These are phyloP conservation scores for Maudiozyma saulgeensis DNA, from an alignment of 805 yeast genomes.

Conservation along the genomic window DNA sequence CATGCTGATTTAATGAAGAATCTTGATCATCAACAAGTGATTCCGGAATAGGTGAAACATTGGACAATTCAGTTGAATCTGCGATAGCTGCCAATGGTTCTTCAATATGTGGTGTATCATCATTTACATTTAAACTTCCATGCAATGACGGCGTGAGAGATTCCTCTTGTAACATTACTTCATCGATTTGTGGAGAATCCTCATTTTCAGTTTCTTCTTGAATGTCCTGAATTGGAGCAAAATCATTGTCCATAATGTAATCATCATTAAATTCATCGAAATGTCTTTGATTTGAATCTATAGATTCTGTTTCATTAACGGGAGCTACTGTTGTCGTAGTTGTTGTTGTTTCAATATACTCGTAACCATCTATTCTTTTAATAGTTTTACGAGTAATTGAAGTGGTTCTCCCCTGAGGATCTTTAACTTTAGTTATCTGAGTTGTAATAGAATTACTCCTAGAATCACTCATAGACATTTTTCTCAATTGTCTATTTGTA, in stretches of 20 bases:
- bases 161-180: neutral
- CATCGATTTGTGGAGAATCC: neutral
- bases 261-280: conserved; percentile 25
- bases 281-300: conserved; percentile 12
- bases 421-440: conserved; percentile 43
- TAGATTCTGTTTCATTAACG: neutral
- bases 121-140: too few species aligned
- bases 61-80: too few species aligned
- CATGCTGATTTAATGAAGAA: neutral
- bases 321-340: conserved; percentile 25
- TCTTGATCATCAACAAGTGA: too few species aligned
- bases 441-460: conserved; percentile 31
- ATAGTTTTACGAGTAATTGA: conserved; percentile 48
- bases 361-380: conserved; percentile 39
- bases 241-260: conserved; percentile 14
- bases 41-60: too few species aligned
- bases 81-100: too few species aligned
- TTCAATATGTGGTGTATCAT: too few species aligned
- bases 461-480: conserved; percentile 5
- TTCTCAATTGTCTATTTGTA: neutral
- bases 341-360: conserved; percentile 40
- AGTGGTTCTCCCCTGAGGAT: conserved; percentile 42
- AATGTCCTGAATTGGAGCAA: conserved; percentile 4
- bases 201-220: conserved; percentile 4
- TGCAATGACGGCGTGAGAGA: neutral